Evolutionary conservation across 192 early-diverging fungal genomes (phyloP).

Genomic region (Coemansia javaensis): DNA sequence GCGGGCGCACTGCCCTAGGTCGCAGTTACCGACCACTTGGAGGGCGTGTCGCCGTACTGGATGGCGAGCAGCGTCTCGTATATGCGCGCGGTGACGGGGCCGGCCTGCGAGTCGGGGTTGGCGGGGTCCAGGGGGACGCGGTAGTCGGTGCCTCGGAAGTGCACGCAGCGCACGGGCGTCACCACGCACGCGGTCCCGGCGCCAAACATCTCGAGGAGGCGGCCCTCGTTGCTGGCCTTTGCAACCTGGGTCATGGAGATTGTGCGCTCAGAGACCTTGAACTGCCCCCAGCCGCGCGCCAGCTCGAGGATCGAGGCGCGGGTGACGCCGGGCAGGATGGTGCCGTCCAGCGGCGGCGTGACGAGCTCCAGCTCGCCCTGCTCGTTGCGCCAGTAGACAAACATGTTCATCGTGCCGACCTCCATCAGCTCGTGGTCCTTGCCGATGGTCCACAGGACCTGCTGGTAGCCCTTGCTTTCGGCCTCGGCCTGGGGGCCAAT

Average conservation of each 20-base stretch:
- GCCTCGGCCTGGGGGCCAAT: constrained; percentile 77
- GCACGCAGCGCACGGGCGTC: constrained; percentile 82
- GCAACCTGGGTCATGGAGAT: constrained; percentile 76
- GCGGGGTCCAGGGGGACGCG: constrained; percentile 82
- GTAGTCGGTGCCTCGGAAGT: constrained; percentile 73
- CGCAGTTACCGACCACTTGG: constrained; percentile 75
- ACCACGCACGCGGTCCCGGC: constrained; percentile 96
- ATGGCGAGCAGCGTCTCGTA: constrained; percentile 85
- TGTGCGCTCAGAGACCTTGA: constrained; percentile 81
- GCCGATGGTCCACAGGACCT: constrained; percentile 95
- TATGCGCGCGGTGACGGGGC: constrained; percentile 75
- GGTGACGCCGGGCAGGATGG: constrained; percentile 93
- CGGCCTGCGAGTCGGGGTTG: constrained; percentile 72
- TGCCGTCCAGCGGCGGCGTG: constrained; percentile 90
- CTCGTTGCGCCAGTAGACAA: constrained; percentile 82
- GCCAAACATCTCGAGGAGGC: constrained; percentile 91
- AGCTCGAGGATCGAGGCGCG: constrained; percentile 86
- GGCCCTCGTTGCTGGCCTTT: constrained; percentile 69
- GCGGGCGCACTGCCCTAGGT: background rate
- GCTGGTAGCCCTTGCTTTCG: constrained; percentile 82
- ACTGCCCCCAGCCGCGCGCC: constrained; percentile 74
- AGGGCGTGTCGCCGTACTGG: constrained; percentile 85
- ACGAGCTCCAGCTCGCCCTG: constrained; percentile 77
- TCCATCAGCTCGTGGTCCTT: constrained; percentile 80
- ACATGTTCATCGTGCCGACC: constrained; percentile 97